Evolutionary conservation across 495 filamentous ascomycete genomes (phyloP), one percentile per base, ranked within the genome.

Genomic region (Neurospora cerealis): DNA sequence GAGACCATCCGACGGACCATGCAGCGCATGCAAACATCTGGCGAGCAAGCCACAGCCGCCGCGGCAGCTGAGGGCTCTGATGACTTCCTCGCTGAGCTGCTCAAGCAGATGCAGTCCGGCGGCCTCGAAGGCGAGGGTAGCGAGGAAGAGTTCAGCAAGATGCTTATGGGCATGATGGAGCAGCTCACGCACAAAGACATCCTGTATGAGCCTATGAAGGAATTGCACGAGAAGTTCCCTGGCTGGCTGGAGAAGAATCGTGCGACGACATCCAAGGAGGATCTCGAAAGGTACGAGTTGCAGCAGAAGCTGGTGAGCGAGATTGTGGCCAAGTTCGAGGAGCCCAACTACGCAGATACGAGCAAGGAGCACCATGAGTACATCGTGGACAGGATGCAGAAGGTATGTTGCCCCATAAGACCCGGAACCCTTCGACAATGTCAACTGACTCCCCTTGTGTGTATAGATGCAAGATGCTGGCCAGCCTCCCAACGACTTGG

Each of bases 121-220:
- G 76, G 87, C 2, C 85, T 88, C 2, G 87, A 83, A 5, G 91
- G 89, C 19, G 89, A 86, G 19, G 91, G 88, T 21, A 87, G 86
- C 72, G 94, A 98, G 28, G 94, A 95, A 72, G 94, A 97, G 74
- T 91, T 98, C 77, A 92, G 91, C 36, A 95, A 96, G 82, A 92
- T 98, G 90, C 87, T 98, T 39, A 86, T 96, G 85, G 93, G 91
- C 37, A 97, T 98, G 93, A 98, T 99, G 95, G 93, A 98, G 82
- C 94, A 99, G 81, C 85, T 99, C 72, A 98, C 96, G 2, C 96
- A 96, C 79, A 98, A 97, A 85, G 96, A 99, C 78, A 97, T 99
- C 73, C 84, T 99, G 60, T 98, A 99, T 78, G 95, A 98, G 83
- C 96, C 96, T 19, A 98, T 99, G 95, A 97, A 96, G 84, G 96